Evolutionary conservation across 106 monocot species (phyloP).

Genomic region (Dendrobium huoshanense): DNA sequence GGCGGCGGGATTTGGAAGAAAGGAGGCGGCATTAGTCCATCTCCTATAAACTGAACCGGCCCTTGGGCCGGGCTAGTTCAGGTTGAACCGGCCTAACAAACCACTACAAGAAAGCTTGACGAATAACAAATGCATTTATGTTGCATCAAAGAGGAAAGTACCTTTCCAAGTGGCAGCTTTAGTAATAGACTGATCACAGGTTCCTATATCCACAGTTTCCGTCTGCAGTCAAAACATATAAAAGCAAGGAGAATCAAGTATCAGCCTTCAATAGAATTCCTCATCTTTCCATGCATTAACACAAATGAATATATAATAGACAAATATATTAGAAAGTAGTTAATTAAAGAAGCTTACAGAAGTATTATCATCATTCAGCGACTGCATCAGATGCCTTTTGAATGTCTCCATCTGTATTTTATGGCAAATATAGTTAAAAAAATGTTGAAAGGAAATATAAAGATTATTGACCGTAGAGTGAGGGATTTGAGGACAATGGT

Average conservation of each 20-base stretch:
- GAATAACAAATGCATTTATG: background rate
- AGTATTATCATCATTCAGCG: constrained; percentile 75
- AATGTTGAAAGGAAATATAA: background rate
- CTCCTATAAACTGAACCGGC: too few relatives aligned
- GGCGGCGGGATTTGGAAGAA: too few relatives aligned
- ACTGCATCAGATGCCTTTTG: constrained; percentile 86
- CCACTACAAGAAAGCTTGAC: background rate
- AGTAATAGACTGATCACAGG: constrained; percentile 32
- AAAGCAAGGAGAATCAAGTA: constrained; percentile 1
- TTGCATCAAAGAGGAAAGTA: constrained; percentile 10
- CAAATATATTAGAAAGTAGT: background rate
- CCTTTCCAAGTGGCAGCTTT: constrained; percentile 46
- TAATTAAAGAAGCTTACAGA: constrained; percentile 41
- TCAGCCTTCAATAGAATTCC: background rate
- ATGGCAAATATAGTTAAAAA: background rate
- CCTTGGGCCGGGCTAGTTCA: too few relatives aligned
- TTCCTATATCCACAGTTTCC: constrained; percentile 37
- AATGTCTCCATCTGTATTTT: constrained; percentile 73
- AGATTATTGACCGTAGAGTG: background rate
- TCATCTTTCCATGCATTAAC: background rate
- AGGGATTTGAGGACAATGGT: background rate
- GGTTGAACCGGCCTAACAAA: background rate
- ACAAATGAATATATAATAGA: background rate
- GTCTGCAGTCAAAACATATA: constrained; percentile 20
- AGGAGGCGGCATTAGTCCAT: too few relatives aligned